Base-by-base conservation (phyloP, 371 early-diverging fungal species). In the Sporodiniella umbellata region DNA sequence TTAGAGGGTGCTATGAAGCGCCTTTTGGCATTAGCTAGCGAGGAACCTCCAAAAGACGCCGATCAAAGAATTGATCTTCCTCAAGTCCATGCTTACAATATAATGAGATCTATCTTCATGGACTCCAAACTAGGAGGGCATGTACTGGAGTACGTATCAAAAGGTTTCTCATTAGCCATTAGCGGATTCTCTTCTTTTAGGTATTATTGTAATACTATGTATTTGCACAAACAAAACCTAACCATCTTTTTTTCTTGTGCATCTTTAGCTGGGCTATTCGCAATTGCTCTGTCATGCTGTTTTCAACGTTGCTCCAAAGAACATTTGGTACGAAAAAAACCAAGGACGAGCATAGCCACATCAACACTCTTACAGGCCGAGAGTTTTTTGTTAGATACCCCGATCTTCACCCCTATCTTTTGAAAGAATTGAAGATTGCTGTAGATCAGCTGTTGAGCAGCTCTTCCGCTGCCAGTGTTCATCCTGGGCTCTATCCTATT, bases 201-300 rank as follows among this genome's bases (percentile, higher is more conserved):
- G 77, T 74, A 73, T 24, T 1, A 14, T 40, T 5, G 35, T 15
- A n/a, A n/a, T n/a, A n/a, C n/a, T n/a, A n/a, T n/a, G n/a, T n/a
- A n/a, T n/a, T n/a, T n/a, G n/a, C n/a, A n/a, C n/a, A n/a, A n/a
- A n/a, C n/a, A n/a, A n/a, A n/a, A n/a, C n/a, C n/a, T n/a, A n/a
- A n/a, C n/a, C n/a, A n/a, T n/a, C 8, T 22, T 45, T 26, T 3
- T 19, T 48, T 38, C 50, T 8, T 25, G n/a, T 23, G 7, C 48
- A 17, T 37, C 51, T 17, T 12, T 58, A 84, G 85, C 39, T 95
- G 95, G 89, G 93, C 95, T 14, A 85, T 97, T 35, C 87, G 96
- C 33, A 97, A 97, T 64, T 89, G 92, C 44, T 87, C 92, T n/a
- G 88, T 93, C 10, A 91, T 97, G 89, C 60, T 97, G 48, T 96